phyloP scores from a whole-genome alignment of 805 yeast species.

The Metschnikowia cerradonensis region DNA sequence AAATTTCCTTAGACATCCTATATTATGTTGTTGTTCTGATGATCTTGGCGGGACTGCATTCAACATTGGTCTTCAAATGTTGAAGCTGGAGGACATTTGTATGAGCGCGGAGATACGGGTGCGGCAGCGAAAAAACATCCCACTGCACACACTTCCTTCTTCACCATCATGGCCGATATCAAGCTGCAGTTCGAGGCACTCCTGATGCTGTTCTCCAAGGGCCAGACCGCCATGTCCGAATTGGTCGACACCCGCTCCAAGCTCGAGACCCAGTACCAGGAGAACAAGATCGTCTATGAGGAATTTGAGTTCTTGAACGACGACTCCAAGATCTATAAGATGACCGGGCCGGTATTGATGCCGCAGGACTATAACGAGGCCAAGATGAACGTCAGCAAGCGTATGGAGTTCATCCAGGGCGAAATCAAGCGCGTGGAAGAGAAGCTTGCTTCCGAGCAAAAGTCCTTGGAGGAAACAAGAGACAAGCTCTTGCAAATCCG shows the following conservation, averaged over 20 bases:
- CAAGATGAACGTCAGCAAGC: conserved; percentile 73
- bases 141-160: background rate
- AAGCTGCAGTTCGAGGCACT: conserved; percentile 39
- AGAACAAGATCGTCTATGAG: conserved; percentile 79
- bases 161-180: conserved; percentile 21
- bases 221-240: conserved; percentile 47
- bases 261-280: conserved; percentile 92
- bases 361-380: conserved; percentile 90
- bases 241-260: conserved; percentile 72
- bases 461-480: conserved; percentile 57
- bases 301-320: conserved; percentile 68
- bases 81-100: no score
- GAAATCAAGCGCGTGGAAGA: conserved; percentile 77
- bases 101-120: background rate
- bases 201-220: conserved; percentile 42
- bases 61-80: no score
- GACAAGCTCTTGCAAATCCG: conserved; percentile 48
- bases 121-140: background rate
- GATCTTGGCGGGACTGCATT: no score
- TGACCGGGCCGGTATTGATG: conserved; percentile 86
- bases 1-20: no score
- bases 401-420: conserved; percentile 78
- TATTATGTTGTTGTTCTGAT: no score
- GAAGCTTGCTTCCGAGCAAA: conserved; percentile 47
- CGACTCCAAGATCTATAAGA: conserved; percentile 75